Evolutionary conservation across 2,329 filamentous ascomycete genomes (phyloP), one percentile per base, ranked within the genome.

Genomic region (Diaporthe sp.): DNA sequence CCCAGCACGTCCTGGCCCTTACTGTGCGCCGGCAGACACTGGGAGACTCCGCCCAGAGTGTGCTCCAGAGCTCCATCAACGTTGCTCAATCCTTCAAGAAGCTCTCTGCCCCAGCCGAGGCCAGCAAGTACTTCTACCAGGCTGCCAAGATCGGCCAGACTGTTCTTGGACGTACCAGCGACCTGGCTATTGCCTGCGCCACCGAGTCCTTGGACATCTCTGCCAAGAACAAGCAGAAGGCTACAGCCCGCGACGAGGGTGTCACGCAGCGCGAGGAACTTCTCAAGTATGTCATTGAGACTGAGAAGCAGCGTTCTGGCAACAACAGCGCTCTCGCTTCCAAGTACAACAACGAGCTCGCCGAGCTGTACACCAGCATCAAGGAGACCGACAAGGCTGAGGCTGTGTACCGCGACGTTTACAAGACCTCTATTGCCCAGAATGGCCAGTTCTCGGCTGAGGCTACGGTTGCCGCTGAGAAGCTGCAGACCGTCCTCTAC

Each of bases 341-440:
- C 60, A 77, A 75, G 72, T 77, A 77, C 66, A 74, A 73, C 58
- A 75, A 76, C 58, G 74, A 76, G 60, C 76, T 77, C 28, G 76
- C 76, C n/a, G 72, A 77, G 64, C 38, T 77, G 76, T 76, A 77
- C 47, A 76, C 66, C 13, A 55, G 67, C 50, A 74, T 77, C 72
- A 74, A 77, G 67, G 76, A 77, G 66, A 73, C 58, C 22, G 72
- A 72, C 30, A 76, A 76, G 72, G 75, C 75, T 45, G 72, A 74
- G 69, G 64, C 73, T 52, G 75, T 76, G 38, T 74, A 74, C 69
- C 75, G 75, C 17, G 68, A 74, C 35, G 72, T 76, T 9, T 76
- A 76, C 72, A 74, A 76, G 72, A 70, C 72, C 2, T 72, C 72
- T 15, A 69, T 76, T 47, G 72, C 75, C 3, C 75, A 74, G 40